Conservation (phyloP, 2,329 filamentous ascomycete genomes). For the Curvularia sp. region DNA sequence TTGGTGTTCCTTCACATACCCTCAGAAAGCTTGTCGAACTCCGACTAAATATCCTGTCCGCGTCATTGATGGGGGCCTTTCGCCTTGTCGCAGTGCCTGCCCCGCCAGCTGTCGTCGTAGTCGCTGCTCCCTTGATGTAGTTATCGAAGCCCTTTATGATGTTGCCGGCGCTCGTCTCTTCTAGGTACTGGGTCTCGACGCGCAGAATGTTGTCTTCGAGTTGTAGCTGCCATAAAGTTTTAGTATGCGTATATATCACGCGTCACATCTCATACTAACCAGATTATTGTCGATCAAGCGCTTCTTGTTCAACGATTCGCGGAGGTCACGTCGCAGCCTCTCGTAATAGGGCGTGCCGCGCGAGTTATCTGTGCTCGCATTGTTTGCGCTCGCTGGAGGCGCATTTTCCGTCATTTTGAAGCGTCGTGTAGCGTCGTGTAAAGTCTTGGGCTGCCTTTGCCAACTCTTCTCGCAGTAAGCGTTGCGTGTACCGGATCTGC, state of each 20-base stretch:
- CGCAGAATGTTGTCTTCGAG: conserved; percentile 84
- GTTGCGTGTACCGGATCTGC: conserved; percentile 7
- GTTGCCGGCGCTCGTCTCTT: conserved; percentile 84
- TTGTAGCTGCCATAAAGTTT: conserved; percentile 54
- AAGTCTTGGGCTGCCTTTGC: not conserved
- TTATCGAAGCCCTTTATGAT: conserved; percentile 98
- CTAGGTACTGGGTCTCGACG: conserved; percentile 86
- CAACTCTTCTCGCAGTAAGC: not conserved
- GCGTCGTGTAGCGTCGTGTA: conserved; percentile 2
- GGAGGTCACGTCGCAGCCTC: conserved; percentile 71
- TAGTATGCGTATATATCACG: conserved; percentile 20
- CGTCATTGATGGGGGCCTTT: conserved; percentile 68
- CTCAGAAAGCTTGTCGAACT: conserved; percentile 52
- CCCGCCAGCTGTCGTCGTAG: conserved; percentile 59
- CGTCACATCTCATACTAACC: conserved; percentile 50
- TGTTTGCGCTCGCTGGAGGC: conserved; percentile 47
- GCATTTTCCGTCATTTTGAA: conserved; percentile 59
- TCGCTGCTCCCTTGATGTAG: conserved; percentile 88
- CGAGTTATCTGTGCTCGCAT: conserved; percentile 55
- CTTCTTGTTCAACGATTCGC: conserved; percentile 72
- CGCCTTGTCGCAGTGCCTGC: conserved; percentile 62
- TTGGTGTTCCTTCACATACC: conserved; percentile 31
- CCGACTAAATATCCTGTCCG: conserved; percentile 73
- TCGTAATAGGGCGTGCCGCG: conserved; percentile 72
- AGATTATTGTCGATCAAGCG: conserved; percentile 67